Base-by-base conservation (phyloP, 495 filamentous ascomycete genomes). In the Ascodesmis nigricans region DNA sequence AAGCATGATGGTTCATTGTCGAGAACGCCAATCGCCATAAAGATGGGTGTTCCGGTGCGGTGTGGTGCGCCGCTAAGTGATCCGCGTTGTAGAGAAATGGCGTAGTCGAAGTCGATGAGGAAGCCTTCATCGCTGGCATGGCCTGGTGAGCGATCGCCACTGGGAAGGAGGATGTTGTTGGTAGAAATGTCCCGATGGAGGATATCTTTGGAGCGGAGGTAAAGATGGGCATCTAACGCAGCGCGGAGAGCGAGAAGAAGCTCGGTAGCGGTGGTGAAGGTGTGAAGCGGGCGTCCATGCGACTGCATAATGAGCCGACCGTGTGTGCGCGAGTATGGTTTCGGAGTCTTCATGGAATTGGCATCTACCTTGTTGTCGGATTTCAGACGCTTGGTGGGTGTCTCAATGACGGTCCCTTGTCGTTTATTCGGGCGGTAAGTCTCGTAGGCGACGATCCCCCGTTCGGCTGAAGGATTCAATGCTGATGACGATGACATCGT, bases 1-100 rank as follows among this genome's bases (percentile, higher is more conserved):
- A 40, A 49, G 5, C 28, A 42, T 24, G 49, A 38, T 15, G 31
- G 17, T n/a, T 38, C 17, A 10, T 36, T 23, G 0, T 14, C 3
- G 20, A 53, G 27, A 0, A 47, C 28, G 8, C 48, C 22, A 11
- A 47, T 50, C 2, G 49, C 47, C 38, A 53, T 53, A 27, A 47
- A 44, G 9, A 23, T 23, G 27, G 21, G 22, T 0, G 40, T 42
- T 0, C 40, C 36, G 5, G 42, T 36, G 21, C 22, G 28, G 13
- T 24, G n/a, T n/a, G 35, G 31, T 11, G 44, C 27, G n/a, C 31
- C 22, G n/a, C n/a, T n/a, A n/a, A n/a, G n/a, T n/a, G n/a, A n/a
- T n/a, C n/a, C n/a, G n/a, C n/a, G n/a, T n/a, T n/a, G n/a, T n/a
- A 32, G 9, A 6, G 5, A 6, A 13, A 31, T 36, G 4, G 31